Evolutionary conservation across 129 eudicot species (phyloP), one percentile per base, ranked within the genome.

Genomic region (Chrysanthemum lavandulifolium): DNA sequence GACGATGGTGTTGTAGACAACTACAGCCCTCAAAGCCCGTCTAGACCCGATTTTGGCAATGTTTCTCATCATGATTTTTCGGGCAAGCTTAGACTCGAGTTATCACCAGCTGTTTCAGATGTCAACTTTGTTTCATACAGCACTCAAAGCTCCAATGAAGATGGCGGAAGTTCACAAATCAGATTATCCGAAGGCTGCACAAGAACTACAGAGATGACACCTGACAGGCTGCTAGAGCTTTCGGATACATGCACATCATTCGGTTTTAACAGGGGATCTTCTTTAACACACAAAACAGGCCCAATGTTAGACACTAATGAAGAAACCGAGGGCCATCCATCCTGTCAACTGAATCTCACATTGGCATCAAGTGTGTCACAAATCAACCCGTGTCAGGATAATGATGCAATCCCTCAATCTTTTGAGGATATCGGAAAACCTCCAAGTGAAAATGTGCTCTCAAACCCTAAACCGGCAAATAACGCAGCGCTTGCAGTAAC

Each of bases 111-210:
- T 14, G 83, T 86, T 79, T 91, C 96, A 10, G 96, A 91, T 64
- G 72, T 84, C 4, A 91, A 91, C 82, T 72, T 91, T 73, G 85
- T 84, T 75, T 91, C 97, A 0, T 85, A 78, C 29, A 92, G 98
- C 86, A 89, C 96, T 14, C 94, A 87, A 43, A 92, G 98, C 80
- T 92, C 91, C 60, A 85, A 83, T 18, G 96, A 86, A 82, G 96
- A 89, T 54, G 71, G 79, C 58, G 82, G 65, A 73, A 88, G 93
- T 57, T 87, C 91, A 27, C 81, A 75, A 43, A 83, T 79, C 67
- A 79, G 81, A 79, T 55, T 71, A 59, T 68, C 83, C 3, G 97
- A 80, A 61, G 72, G 57, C 68, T 76, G 71, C 65, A 71, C 78
- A 45, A 82, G 68, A 50, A 85, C 78, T 61, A 52, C 72, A 23